Percentiles rank a stretch among this genome's conserved stretches.
These are phyloP conservation scores for Penicillium polonicum DNA, from an alignment of 2,329 filamentous ascomycete genomes.

Conservation along the genomic window DNA sequence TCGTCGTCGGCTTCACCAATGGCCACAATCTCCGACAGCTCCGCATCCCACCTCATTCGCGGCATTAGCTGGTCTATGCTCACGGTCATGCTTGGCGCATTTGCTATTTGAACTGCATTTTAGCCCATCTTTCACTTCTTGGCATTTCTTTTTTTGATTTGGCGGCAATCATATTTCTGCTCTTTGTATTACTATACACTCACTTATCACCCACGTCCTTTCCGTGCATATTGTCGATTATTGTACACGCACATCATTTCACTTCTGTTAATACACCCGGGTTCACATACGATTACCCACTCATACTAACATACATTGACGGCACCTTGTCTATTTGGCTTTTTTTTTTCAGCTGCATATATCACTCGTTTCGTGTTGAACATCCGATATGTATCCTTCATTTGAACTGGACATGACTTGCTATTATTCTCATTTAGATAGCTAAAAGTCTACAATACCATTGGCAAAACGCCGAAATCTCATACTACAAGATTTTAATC, in stretches of 20 bases:
- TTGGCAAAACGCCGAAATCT: background rate
- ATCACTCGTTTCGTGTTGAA: constrained; percentile 1
- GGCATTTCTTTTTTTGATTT: constrained; percentile 1
- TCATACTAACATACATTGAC: background rate
- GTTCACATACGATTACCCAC: constrained; percentile 1
- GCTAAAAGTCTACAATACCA: background rate
- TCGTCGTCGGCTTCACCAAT: constrained; percentile 10
- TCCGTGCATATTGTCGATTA: background rate
- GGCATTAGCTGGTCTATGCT: constrained; percentile 20
- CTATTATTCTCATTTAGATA: background rate
- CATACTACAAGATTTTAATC: background rate
- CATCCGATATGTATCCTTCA: background rate
- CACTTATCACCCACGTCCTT: background rate
- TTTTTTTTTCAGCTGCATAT: constrained; percentile 1
- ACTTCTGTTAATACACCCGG: constrained; percentile 6
- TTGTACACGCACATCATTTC: constrained; percentile 1
- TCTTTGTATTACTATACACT: constrained; percentile 5
- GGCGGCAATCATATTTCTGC: constrained; percentile 1
- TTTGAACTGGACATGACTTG: background rate
- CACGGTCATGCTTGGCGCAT: constrained; percentile 9
- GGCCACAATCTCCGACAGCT: constrained; percentile 8
- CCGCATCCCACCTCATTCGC: constrained; percentile 14
- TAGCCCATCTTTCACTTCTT: constrained; percentile 5
- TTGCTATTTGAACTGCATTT: constrained; percentile 14
- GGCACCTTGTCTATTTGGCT: background rate